Evolutionary conservation across 768 basidiomycete genomes (phyloP).

Genomic region (Hericium rajendrae): DNA sequence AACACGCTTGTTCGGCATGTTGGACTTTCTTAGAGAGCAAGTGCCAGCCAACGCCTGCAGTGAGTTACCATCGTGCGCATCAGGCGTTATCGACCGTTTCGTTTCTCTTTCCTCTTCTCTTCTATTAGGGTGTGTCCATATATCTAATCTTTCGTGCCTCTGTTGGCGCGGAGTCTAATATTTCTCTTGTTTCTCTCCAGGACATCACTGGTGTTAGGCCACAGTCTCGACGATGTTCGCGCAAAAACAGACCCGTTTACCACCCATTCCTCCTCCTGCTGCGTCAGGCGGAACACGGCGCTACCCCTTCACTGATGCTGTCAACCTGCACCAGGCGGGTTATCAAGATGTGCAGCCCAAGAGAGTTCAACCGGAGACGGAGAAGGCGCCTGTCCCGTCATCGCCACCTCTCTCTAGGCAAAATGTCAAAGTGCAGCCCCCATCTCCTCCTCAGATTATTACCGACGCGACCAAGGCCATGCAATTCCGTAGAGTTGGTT

Average conservation of each 20-base stretch:
- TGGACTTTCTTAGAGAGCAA: not conserved
- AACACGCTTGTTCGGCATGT: not conserved
- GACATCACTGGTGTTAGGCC: slow-evolving; percentile 15
- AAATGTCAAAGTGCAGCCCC: slow-evolving; percentile 74
- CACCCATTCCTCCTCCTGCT: slow-evolving; percentile 11
- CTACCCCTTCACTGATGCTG: slow-evolving; percentile 12
- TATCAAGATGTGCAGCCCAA: slow-evolving; percentile 5
- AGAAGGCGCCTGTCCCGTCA: slow-evolving; percentile 3
- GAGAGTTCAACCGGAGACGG: not conserved
- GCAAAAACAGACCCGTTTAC: slow-evolving; percentile 6
- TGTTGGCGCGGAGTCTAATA: not conserved
- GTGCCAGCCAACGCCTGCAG: not conserved
- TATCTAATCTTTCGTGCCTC: not conserved
- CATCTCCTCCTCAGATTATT: slow-evolving; percentile 73
- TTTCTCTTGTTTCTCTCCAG: not conserved
- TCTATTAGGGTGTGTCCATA: not conserved
- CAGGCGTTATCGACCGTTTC: not conserved
- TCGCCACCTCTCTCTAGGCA: slow-evolving; percentile 72
- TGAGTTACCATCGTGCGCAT: not conserved
- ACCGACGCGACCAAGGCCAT: slow-evolving; percentile 47
- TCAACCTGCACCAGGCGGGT: slow-evolving; percentile 6
- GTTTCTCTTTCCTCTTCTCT: not conserved
- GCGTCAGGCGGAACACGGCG: slow-evolving; percentile 8
- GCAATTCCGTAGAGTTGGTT: slow-evolving; percentile 65
- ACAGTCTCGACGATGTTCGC: slow-evolving; percentile 9